These are phyloP conservation scores for Backusella tuberculispora DNA, from an alignment of 192 early-diverging fungal species.

Conservation along the genomic window DNA sequence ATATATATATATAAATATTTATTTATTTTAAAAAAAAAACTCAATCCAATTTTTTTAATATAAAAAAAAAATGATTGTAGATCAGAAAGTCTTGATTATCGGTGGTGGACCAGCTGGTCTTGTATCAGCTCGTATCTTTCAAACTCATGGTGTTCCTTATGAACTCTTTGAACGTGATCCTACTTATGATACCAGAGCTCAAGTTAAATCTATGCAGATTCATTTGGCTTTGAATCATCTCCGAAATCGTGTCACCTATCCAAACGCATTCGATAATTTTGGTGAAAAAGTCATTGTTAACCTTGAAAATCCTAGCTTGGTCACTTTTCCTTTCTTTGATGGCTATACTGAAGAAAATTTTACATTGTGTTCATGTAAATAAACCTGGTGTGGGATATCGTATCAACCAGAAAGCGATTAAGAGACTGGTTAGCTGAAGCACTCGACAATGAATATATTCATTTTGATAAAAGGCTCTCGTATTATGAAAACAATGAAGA, in stretches of 20 bases:
- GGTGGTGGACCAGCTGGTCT: slow-evolving; percentile 33
- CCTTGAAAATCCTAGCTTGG: not conserved
- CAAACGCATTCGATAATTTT: slow-evolving; percentile 12
- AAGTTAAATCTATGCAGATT: slow-evolving; percentile 7
- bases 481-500: slow-evolving; percentile 18
- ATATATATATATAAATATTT: too few relatives aligned
- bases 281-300: slow-evolving; percentile 8
- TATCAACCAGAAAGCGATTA: slow-evolving; percentile 1
- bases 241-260: not conserved
- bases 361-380: not conserved
- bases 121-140: slow-evolving; percentile 8
- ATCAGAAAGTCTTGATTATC: slow-evolving; percentile 31
- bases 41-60: too few relatives aligned
- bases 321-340: slow-evolving; percentile 1
- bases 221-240: slow-evolving; percentile 5
- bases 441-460: not conserved
- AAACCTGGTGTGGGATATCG: not conserved
- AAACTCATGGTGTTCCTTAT: slow-evolving; percentile 20
- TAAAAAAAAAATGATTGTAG: not conserved
- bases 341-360: not conserved
- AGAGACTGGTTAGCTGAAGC: slow-evolving; percentile 16
- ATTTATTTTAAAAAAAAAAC: not conserved
- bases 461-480: slow-evolving; percentile 26
- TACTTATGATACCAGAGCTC: not conserved
- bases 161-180: slow-evolving; percentile 32